Base-by-base conservation (phyloP, 1,284 basidiomycete species). In the Rhodotorula mucilaginosa region DNA sequence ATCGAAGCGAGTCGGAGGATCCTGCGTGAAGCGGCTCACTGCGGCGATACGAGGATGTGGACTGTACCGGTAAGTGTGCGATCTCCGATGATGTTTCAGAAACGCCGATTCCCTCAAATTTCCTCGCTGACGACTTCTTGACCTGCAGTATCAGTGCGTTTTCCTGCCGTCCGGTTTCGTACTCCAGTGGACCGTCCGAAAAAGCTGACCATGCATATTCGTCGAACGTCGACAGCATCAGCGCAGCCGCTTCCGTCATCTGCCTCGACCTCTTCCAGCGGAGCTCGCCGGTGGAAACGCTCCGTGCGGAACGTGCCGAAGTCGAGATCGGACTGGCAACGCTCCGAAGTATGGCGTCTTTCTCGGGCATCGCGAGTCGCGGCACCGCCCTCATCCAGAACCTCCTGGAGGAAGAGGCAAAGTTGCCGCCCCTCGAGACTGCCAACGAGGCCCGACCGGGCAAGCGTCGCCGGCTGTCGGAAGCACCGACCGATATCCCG, bases 241-340 rank as follows among this genome's bases (percentile, higher is more conserved):
- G 56, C 34, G 58, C 59, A 0, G 69, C 69, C 7, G 65, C 65
- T 13, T 68, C 65, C 7, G 57, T 71, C 61, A 62, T 71, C 31
- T 67, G 65, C 39, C 65, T 71, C 60, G 65, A 71, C 54, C 65
- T 71, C 6, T 71, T 71, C 46, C 69, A 68, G 62, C 56, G 58
- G 54, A 39, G 34, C n/a, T 69, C 68, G 26, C 21, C 58, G 1
- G n/a, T 19, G 19, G 15, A 59, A 8, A 59, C 60, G 8, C 59
- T 69, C n/a, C 26, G 23, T 21, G 58, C 49, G n/a, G 65, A 67
- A 47, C 56, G 69, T 1, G 15, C 23, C 51, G 69, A 71, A 52
- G 58, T 71, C 34, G 21, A 29, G 29, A 8, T 31, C 18, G 69
- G 61, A 5, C 58, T 71, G 4, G 8, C 39, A 7, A 48, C 62